A percentile compares a stretch with the other conserved stretches of the same genome.
These are phyloP conservation scores for Candolleomyces aberdarensis DNA, from an alignment of 768 basidiomycete species.

Conservation along the genomic window DNA sequence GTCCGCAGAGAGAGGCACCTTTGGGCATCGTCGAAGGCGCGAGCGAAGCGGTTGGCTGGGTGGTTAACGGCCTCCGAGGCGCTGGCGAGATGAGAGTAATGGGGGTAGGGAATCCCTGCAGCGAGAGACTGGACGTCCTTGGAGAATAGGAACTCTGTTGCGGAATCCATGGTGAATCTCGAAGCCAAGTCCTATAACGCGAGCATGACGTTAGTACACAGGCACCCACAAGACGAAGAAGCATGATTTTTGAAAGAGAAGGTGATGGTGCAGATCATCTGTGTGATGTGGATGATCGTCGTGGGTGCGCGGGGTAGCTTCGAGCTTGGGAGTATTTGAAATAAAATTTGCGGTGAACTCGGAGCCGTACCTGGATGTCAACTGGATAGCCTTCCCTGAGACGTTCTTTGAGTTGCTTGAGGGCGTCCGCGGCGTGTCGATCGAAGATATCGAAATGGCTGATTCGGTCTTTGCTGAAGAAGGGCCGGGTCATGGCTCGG, in stretches of 20 bases:
- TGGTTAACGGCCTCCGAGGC: neutral
- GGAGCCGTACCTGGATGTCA: slow-evolving; percentile 46
- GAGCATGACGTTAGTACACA: no score
- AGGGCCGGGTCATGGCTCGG: slow-evolving; percentile 58
- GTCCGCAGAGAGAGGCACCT: slow-evolving; percentile 24
- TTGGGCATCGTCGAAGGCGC: slow-evolving; percentile 39
- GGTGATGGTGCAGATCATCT: no score
- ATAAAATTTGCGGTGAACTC: neutral
- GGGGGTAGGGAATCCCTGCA: slow-evolving; percentile 48
- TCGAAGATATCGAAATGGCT: slow-evolving; percentile 55
- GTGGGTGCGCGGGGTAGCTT: no score
- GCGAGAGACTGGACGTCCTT: slow-evolving; percentile 47
- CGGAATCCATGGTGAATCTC: slow-evolving; percentile 62
- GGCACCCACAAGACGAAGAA: no score
- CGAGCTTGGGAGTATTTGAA: no score
- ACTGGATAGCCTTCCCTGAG: slow-evolving; percentile 45
- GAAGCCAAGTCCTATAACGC: slow-evolving; percentile 35
- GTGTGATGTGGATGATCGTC: no score
- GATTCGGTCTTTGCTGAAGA: slow-evolving; percentile 53
- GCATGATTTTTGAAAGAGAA: no score
- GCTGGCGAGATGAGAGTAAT: slow-evolving; percentile 9
- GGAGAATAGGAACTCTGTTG: slow-evolving; percentile 60
- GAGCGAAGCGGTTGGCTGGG: slow-evolving; percentile 11
- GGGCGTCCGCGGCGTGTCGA: slow-evolving; percentile 44
- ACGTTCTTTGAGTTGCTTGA: slow-evolving; percentile 41